These are phyloP conservation scores for Biscogniauxia marginata DNA, from an alignment of 2,329 filamentous ascomycete species.

Conservation along the genomic window DNA sequence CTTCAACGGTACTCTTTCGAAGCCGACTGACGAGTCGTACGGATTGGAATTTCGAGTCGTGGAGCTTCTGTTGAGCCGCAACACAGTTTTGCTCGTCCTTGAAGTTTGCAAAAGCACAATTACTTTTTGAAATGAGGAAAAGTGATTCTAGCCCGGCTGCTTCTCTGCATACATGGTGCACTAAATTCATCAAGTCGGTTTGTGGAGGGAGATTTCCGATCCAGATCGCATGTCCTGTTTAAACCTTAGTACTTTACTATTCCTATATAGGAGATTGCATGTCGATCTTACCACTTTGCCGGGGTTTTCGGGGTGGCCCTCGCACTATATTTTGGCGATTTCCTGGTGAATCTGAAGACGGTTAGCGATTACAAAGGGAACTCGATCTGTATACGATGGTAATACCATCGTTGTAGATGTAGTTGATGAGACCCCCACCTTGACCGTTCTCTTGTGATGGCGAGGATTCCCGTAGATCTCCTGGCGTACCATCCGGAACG, in stretches of 20 bases:
- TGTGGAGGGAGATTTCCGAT: conserved; percentile 90
- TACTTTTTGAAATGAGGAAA: conserved; percentile 94
- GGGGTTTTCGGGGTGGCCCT: conserved; percentile 55
- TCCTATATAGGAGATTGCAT: conserved; percentile 10
- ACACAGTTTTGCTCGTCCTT: conserved; percentile 74
- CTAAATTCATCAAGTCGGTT: conserved; percentile 78
- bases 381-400: background rate
- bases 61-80: conserved; percentile 76
- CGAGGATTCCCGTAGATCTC: conserved; percentile 17
- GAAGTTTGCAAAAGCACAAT: conserved; percentile 96
- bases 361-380: conserved; percentile 4
- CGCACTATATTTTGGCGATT: conserved; percentile 45
- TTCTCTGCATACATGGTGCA: conserved; percentile 83
- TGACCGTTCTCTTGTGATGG: conserved; percentile 22
- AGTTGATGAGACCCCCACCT: conserved; percentile 9
- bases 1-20: conserved; percentile 51
- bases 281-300: conserved; percentile 56
- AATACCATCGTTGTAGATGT: conserved; percentile 29
- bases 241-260: conserved; percentile 10
- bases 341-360: conserved; percentile 29
- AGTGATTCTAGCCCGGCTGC: conserved; percentile 80
- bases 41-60: conserved; percentile 86
- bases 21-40: conserved; percentile 83
- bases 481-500: conserved; percentile 28
- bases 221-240: conserved; percentile 81